Percentiles rank a stretch among this genome's conserved stretches.
Evolutionary conservation across 768 basidiomycete species (phyloP).

Genomic region (Lactifluus volemus): DNA sequence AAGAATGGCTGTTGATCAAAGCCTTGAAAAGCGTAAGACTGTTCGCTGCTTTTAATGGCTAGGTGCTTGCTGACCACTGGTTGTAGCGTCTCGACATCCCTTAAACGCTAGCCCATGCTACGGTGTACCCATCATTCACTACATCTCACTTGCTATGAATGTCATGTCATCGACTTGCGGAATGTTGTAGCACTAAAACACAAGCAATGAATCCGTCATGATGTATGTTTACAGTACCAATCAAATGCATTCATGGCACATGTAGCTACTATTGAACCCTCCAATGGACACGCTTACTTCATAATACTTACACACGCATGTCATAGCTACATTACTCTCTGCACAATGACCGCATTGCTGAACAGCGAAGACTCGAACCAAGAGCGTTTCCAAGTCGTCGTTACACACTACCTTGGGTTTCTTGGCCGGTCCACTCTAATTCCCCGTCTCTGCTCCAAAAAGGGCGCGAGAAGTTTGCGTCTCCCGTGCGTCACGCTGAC

Average conservation of each 20-base stretch:
- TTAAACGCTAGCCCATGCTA: constrained; percentile 13
- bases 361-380: too few species aligned
- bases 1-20: constrained; percentile 92
- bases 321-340: too few species aligned
- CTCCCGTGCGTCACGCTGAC: too few species aligned
- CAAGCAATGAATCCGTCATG: background rate
- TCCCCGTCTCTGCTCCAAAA: too few species aligned
- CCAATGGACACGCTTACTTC: background rate
- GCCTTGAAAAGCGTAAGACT: constrained; percentile 65
- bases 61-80: background rate
- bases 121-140: background rate
- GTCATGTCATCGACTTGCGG: background rate
- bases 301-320: too few species aligned
- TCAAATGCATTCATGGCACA: constrained; percentile 4
- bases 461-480: too few species aligned
- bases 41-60: background rate
- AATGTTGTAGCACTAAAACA: background rate
- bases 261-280: constrained; percentile 3
- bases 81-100: constrained; percentile 33
- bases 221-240: background rate
- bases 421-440: too few species aligned
- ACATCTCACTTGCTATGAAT: background rate
- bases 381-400: too few species aligned
- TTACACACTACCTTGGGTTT: too few species aligned
- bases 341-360: too few species aligned